Conservation (phyloP, 192 early-diverging fungal species). For the Coemansia sp. region DNA sequence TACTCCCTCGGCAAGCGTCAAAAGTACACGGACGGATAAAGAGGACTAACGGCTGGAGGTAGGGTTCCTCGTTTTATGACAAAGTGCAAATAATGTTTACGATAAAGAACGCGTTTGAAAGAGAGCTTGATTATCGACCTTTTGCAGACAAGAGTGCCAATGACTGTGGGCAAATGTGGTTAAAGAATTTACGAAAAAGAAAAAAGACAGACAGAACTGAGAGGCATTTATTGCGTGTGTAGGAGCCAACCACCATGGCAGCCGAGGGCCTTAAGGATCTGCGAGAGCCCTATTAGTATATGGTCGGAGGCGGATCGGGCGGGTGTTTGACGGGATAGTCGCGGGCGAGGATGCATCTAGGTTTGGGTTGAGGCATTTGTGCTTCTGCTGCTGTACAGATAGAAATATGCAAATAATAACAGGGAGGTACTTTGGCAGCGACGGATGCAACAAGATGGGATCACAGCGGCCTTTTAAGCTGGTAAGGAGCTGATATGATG, state of each 20-base stretch:
- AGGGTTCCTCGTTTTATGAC: no score
- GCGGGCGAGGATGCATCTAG: conserved; percentile 32
- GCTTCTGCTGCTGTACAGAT: not conserved
- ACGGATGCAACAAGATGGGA: not conserved
- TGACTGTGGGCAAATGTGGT: no score
- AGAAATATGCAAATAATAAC: no score
- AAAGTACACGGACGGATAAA: no score
- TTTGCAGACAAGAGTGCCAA: no score
- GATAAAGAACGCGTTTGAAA: not conserved
- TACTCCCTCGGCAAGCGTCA: no score
- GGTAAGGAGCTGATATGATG: not conserved
- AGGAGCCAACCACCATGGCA: no score
- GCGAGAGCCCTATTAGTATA: conserved; percentile 15
- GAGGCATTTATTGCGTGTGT: no score
- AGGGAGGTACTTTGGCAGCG: not conserved
- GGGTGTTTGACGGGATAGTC: conserved; percentile 55
- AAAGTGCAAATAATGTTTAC: not conserved
- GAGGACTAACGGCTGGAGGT: no score
- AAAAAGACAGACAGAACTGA: no score
- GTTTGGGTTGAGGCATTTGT: not conserved
- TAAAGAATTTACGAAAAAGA: not conserved
- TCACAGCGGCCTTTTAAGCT: not conserved
- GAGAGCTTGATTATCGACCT: not conserved
- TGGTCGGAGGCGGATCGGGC: conserved; percentile 41
- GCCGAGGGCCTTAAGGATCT: no score